Conservation (phyloP, 768 basidiomycete genomes). For the Auriscalpium vulgare region DNA sequence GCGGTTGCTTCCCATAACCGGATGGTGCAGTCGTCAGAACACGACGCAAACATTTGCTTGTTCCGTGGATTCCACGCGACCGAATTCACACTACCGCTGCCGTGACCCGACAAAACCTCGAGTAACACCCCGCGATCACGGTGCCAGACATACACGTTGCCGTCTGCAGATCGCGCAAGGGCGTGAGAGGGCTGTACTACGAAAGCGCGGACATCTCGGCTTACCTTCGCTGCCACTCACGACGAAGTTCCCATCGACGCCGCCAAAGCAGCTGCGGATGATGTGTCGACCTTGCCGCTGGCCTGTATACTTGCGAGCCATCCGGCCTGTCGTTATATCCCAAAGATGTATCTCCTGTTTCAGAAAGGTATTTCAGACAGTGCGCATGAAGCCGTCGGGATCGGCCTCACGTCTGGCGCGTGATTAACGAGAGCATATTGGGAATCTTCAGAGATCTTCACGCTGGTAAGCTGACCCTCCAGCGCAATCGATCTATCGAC, state of each 20-base stretch:
- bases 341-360: slow-evolving; percentile 83
- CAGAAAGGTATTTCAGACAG: slow-evolving; percentile 4
- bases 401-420: slow-evolving; percentile 65
- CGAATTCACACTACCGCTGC: slow-evolving; percentile 85
- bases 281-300: slow-evolving; percentile 80
- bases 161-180: slow-evolving; percentile 44
- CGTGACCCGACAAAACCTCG: slow-evolving; percentile 86
- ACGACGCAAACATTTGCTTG: slow-evolving; percentile 90
- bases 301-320: slow-evolving; percentile 77
- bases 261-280: slow-evolving; percentile 92
- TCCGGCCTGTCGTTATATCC: slow-evolving; percentile 62
- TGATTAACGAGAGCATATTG: slow-evolving; percentile 82
- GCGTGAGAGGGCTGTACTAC: neutral
- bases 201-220: slow-evolving; percentile 15
- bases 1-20: slow-evolving; percentile 76
- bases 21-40: slow-evolving; percentile 87
- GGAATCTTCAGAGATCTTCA: slow-evolving; percentile 81
- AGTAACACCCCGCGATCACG: slow-evolving; percentile 74
- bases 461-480: slow-evolving; percentile 80
- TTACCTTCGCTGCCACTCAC: slow-evolving; percentile 93
- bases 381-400: slow-evolving; percentile 6
- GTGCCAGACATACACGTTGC: slow-evolving; percentile 94
- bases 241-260: slow-evolving; percentile 79
- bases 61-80: slow-evolving; percentile 94
- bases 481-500: slow-evolving; percentile 48